Evolutionary conservation across 78 protist species (phyloP).

Genomic region (slime mould (Dictyostelium discoideum)): dicty_2.7 NC_007088.5:4165001-4165500

Average conservation of each 20-base stretch:
- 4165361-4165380: conserved; percentile 42
- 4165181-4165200: conserved; percentile 4
- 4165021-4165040: conserved; percentile 53
- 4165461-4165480: background rate
- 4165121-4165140: background rate
- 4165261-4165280: conserved; percentile 47
- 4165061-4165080: background rate
- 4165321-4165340: conserved; percentile 70
- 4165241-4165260: conserved; percentile 81
- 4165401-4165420: background rate
- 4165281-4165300: conserved; percentile 53
- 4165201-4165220: conserved; percentile 48
- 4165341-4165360: conserved; percentile 51
- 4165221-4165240: conserved; percentile 70
- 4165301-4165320: conserved; percentile 79
- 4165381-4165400: background rate
- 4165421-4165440: background rate
- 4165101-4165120: background rate
- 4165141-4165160: background rate
- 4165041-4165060: conserved; percentile 10
- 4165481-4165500: conserved; percentile 15
- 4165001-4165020: conserved; percentile 61
- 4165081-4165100: background rate
- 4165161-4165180: background rate
- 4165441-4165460: background rate